Evolutionary conservation across 805 yeast genomes (phyloP).

Genomic region (Candida ipomoeae): DNA sequence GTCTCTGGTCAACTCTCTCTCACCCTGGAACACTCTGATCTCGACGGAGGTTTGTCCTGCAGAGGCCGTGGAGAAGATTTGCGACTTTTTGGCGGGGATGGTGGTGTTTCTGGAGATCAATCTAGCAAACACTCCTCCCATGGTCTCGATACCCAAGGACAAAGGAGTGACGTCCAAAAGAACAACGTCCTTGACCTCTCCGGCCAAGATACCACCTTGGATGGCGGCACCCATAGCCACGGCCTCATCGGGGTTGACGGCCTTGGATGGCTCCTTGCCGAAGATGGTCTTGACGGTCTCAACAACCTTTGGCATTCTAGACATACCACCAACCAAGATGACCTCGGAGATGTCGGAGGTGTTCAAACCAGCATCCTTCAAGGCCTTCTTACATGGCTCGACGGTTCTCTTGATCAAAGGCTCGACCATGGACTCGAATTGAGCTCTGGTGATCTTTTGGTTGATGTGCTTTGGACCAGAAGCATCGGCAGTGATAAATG

Average conservation of each 20-base stretch:
- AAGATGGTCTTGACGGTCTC: conserved; percentile 73
- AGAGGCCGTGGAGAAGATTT: conserved; percentile 91
- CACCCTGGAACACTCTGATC: conserved; percentile 99
- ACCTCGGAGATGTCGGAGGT: conserved; percentile 71
- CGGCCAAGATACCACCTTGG: conserved; percentile 94
- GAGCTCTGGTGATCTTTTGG: conserved; percentile 62
- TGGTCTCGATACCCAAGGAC: conserved; percentile 93
- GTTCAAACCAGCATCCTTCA: conserved; percentile 71
- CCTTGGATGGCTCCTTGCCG: conserved; percentile 80
- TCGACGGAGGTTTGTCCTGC: conserved; percentile 96
- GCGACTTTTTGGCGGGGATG: conserved; percentile 94
- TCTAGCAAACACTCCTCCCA: conserved; percentile 96
- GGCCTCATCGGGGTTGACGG: conserved; percentile 94
- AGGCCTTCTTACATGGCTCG: conserved; percentile 75
- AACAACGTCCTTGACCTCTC: conserved; percentile 90
- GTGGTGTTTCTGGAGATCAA: conserved; percentile 91
- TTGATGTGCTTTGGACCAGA: conserved; percentile 76
- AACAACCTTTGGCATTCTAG: conserved; percentile 85
- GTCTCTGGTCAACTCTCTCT: conserved; percentile 96
- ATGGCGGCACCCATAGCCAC: conserved; percentile 97
- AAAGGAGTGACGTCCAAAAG: conserved; percentile 86
- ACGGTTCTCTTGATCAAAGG: conserved; percentile 68
- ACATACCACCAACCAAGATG: conserved; percentile 87
- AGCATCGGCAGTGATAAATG: conserved; percentile 85
- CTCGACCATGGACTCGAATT: conserved; percentile 63